phyloP scores from a whole-genome alignment of 345 rosid genomes.

The Rhizophora mangle region DNA sequence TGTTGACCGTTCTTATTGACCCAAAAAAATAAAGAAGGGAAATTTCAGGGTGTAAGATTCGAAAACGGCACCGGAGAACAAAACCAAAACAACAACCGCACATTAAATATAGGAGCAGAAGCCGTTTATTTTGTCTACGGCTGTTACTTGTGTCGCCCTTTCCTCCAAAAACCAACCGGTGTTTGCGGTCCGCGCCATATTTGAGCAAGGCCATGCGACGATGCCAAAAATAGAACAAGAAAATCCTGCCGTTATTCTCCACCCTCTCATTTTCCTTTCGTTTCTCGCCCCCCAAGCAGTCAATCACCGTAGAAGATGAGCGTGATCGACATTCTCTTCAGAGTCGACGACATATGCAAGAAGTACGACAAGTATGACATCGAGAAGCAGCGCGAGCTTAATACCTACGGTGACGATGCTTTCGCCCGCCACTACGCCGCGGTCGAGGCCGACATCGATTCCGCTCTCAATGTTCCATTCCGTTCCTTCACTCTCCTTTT shows the following conservation, averaged over 20 bases:
- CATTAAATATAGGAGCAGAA: background rate
- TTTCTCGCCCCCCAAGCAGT: background rate
- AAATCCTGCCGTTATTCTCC: background rate
- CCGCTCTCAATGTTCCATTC: slow-evolving; percentile 40
- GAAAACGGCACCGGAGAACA: no score
- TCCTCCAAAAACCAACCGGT: slow-evolving; percentile 6
- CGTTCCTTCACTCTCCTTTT: background rate
- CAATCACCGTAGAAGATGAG: slow-evolving; percentile 35
- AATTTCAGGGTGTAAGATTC: no score
- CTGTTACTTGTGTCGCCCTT: no score
- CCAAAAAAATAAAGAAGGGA: no score
- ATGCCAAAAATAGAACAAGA: slow-evolving; percentile 6
- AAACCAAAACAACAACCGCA: no score
- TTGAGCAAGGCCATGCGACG: slow-evolving; percentile 1
- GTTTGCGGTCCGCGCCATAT: slow-evolving; percentile 32
- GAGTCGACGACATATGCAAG: slow-evolving; percentile 80
- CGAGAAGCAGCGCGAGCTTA: slow-evolving; percentile 58
- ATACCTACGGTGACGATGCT: slow-evolving; percentile 62
- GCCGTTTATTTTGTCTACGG: background rate
- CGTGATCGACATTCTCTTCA: slow-evolving; percentile 60
- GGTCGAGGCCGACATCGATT: slow-evolving; percentile 53
- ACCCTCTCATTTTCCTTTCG: background rate
- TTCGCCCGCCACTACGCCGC: slow-evolving; percentile 55
- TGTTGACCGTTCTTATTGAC: no score
- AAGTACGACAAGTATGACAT: slow-evolving; percentile 72